Evolutionary conservation across 106 monocot genomes (phyloP), one percentile per base, ranked within the genome.

Genomic region (Vanilla planifolia): DNA sequence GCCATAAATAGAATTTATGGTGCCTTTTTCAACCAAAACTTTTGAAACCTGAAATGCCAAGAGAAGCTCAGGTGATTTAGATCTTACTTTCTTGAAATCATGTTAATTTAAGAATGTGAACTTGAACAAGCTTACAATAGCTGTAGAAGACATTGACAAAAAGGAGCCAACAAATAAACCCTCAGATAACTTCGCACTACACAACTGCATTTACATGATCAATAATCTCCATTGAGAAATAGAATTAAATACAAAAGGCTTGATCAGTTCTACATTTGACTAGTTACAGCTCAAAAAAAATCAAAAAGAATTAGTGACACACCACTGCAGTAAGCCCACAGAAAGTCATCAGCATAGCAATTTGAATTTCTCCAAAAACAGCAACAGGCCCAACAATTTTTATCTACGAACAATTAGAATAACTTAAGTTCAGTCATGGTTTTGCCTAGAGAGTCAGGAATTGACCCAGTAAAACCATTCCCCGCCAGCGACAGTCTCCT

Each of bases 91-190:
- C 20, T 1, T 34, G 33, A 56, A 20, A 9, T 32, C 34, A 52
- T 24, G 22, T 34, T 58, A 29, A 25, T 30, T 14, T 62, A 34
- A 28, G 40, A 20, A n/a, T n/a, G n/a, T 48, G 22, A 27, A 64
- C 9, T 27, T 59, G 14, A 69, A 40, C 48, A 67, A 55, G 43
- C 42, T 76, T 75, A 91, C 96, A 79, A 98, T 88, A 34, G 96
- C 96, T 10, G 96, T 98, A 57, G 96, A 98, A 55, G 96, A 98
- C 96, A 98, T 98, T 36, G 96, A 98, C 61, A 98, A 63, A 60
- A 98, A 86, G 35, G 79, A 81, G 52, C 96, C 96, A 43, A 98
- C 88, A 80, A 98, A 98, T 30, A 98, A 45, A 51, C 96, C 96
- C 59, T 91, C 87, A 23, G 91, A 91, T 67, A 86, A 62, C 47